Conservation (phyloP, 1,139 yeast species). For the Zygosaccharomyces pseudobailii region DNA sequence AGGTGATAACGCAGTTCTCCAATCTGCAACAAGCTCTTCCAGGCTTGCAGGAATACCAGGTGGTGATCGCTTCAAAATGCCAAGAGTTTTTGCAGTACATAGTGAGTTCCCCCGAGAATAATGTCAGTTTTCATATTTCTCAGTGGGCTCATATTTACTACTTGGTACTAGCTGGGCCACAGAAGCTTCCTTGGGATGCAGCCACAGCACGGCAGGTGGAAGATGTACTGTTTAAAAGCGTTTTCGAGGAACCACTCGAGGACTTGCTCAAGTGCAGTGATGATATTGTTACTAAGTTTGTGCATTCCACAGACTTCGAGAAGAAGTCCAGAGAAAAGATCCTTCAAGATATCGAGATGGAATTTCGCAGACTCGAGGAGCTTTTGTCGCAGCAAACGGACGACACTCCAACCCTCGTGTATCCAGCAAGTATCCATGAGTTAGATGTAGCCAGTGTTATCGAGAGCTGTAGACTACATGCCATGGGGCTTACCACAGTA, state of each 20-base stretch:
- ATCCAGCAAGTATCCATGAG: neutral
- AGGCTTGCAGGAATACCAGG: neutral
- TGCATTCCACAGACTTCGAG: conserved; percentile 9
- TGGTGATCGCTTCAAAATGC: conserved; percentile 5
- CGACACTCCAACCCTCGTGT: conserved; percentile 1
- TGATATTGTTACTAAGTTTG: conserved; percentile 6
- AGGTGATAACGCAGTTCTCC: conserved; percentile 6
- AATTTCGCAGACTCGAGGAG: conserved; percentile 6
- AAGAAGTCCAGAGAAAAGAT: conserved; percentile 8
- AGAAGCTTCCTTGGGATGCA: conserved; percentile 9
- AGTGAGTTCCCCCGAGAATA: conserved; percentile 1
- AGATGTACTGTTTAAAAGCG: conserved; percentile 8
- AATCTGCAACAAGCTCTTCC: neutral
- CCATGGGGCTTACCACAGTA: conserved; percentile 9
- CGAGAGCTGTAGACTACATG: conserved; percentile 8
- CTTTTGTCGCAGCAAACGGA: conserved; percentile 3
- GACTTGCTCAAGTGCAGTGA: conserved; percentile 6
- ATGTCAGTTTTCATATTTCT: conserved; percentile 1
- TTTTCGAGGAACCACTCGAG: conserved; percentile 15
- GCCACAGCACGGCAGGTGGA: conserved; percentile 4
- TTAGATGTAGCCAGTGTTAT: conserved; percentile 5
- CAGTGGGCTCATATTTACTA: conserved; percentile 11
- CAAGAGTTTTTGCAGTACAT: conserved; percentile 6
- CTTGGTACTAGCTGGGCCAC: conserved; percentile 2
- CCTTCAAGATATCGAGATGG: conserved; percentile 8